Evolutionary conservation across 129 eudicot species (phyloP).

Genomic region (Kitagawia praeruptora): DNA sequence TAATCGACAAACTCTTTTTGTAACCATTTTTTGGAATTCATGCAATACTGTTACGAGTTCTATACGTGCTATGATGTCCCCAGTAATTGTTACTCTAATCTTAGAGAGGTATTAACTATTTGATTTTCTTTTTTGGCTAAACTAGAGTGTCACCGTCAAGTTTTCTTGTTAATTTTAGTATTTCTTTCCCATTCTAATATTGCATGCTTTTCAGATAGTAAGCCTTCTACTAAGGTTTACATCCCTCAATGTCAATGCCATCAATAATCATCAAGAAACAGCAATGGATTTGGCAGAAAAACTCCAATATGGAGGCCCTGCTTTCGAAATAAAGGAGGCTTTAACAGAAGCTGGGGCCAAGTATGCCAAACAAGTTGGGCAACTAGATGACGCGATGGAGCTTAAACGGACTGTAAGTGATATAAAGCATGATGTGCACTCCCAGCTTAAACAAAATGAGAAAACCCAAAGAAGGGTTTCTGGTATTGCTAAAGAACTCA

Average conservation of each 20-base stretch:
- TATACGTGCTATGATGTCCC: no score
- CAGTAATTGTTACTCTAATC: neutral
- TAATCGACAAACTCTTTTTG: no score
- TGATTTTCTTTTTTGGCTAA: neutral
- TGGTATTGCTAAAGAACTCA: constrained; percentile 81
- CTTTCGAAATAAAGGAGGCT: constrained; percentile 51
- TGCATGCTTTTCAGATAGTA: constrained; percentile 43
- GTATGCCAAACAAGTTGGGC: constrained; percentile 31
- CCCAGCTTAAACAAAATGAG: constrained; percentile 77
- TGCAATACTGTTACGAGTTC: no score
- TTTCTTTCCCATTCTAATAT: neutral
- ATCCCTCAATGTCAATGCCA: constrained; percentile 60
- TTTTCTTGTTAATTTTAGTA: neutral
- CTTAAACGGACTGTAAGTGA: constrained; percentile 85
- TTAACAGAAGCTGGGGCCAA: constrained; percentile 54
- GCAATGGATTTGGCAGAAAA: constrained; percentile 87
- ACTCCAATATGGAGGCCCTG: constrained; percentile 55
- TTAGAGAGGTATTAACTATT: neutral
- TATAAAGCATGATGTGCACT: constrained; percentile 78
- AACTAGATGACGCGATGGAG: constrained; percentile 55
- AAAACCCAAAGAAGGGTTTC: constrained; percentile 76
- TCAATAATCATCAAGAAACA: constrained; percentile 29
- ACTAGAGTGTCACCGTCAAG: neutral
- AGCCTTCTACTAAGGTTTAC: constrained; percentile 45
- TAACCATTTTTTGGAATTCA: neutral